A percentile compares a stretch with the other conserved stretches of the same genome.
Evolutionary conservation across 176 grass and related monocot genomes (phyloP).

Genomic region (Cocos nucifera): DNA sequence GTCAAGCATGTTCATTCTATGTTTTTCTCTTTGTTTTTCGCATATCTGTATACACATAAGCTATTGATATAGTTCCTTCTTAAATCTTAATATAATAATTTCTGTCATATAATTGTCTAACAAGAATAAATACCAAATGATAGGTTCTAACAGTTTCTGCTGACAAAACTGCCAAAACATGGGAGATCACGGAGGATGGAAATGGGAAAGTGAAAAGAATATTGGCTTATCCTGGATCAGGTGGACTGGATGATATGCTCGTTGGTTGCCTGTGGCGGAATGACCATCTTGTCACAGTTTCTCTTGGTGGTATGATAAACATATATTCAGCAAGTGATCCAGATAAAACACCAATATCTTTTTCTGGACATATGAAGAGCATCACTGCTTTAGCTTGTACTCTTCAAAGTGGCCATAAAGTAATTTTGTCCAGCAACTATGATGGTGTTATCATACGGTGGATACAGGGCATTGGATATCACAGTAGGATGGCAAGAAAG

Average conservation of each 20-base stretch:
- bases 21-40: too few relatives aligned
- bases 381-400: slow-evolving; percentile 53
- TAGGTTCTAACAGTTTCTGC: slow-evolving; percentile 95
- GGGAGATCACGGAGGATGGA: slow-evolving; percentile 80
- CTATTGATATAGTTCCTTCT: too few relatives aligned
- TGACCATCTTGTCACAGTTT: slow-evolving; percentile 74
- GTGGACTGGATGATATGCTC: slow-evolving; percentile 94
- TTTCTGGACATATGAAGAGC: slow-evolving; percentile 90
- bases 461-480: slow-evolving; percentile 73
- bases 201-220: slow-evolving; percentile 70
- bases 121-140: too few relatives aligned
- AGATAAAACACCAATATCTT: slow-evolving; percentile 62
- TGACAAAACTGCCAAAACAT: slow-evolving; percentile 95
- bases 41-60: too few relatives aligned
- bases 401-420: slow-evolving; percentile 48
- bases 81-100: too few relatives aligned
- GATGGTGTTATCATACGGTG: slow-evolving; percentile 86
- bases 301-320: slow-evolving; percentile 87
- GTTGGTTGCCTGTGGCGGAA: slow-evolving; percentile 96
- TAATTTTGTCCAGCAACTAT: slow-evolving; percentile 76
- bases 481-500: slow-evolving; percentile 69
- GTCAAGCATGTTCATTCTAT: too few relatives aligned
- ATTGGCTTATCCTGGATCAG: slow-evolving; percentile 54
- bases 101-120: too few relatives aligned
- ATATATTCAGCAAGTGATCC: slow-evolving; percentile 58